Evolutionary conservation across 371 early-diverging fungal genomes (phyloP).

Genomic region (Coemansia sp.): DNA sequence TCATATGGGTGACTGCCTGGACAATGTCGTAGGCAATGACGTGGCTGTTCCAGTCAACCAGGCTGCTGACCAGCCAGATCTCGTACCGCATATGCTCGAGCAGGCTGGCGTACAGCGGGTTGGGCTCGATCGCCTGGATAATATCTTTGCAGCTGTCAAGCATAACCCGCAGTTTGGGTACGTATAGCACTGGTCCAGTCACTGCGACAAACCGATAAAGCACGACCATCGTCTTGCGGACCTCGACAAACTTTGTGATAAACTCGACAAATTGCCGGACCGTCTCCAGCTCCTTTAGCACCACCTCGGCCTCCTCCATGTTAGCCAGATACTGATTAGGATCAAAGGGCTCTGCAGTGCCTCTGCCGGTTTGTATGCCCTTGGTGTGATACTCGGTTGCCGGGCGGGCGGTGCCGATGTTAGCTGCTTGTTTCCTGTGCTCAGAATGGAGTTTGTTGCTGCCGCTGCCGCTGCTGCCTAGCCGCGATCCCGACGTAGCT

Average conservation of each 20-base stretch:
- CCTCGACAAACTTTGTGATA: slow-evolving; percentile 38
- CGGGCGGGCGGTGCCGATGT: background rate
- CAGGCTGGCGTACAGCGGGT: slow-evolving; percentile 25
- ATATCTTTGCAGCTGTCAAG: slow-evolving; percentile 26
- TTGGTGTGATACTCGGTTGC: background rate
- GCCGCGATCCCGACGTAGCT: too few species aligned
- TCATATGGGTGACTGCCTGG: slow-evolving; percentile 34
- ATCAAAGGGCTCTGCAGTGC: slow-evolving; percentile 21
- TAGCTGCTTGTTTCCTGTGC: background rate
- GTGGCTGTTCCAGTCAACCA: slow-evolving; percentile 42
- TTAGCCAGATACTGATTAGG: slow-evolving; percentile 26
- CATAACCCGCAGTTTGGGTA: slow-evolving; percentile 24
- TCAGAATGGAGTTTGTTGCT: background rate
- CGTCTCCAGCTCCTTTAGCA: slow-evolving; percentile 32
- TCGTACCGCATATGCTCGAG: slow-evolving; percentile 36
- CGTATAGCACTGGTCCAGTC: slow-evolving; percentile 41
- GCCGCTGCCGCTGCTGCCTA: background rate
- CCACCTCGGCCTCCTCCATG: slow-evolving; percentile 28
- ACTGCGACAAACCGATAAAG: slow-evolving; percentile 44
- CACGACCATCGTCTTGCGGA: slow-evolving; percentile 47
- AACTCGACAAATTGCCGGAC: slow-evolving; percentile 33
- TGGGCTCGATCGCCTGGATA: slow-evolving; percentile 24
- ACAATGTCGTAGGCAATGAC: slow-evolving; percentile 34
- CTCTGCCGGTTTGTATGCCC: background rate
- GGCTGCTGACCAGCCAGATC: slow-evolving; percentile 27